Percentiles rank a stretch among this genome's conserved stretches.
phyloP scores from a whole-genome alignment of 495 filamentous ascomycete genomes.

The Lasiosphaeria hispida region DNA sequence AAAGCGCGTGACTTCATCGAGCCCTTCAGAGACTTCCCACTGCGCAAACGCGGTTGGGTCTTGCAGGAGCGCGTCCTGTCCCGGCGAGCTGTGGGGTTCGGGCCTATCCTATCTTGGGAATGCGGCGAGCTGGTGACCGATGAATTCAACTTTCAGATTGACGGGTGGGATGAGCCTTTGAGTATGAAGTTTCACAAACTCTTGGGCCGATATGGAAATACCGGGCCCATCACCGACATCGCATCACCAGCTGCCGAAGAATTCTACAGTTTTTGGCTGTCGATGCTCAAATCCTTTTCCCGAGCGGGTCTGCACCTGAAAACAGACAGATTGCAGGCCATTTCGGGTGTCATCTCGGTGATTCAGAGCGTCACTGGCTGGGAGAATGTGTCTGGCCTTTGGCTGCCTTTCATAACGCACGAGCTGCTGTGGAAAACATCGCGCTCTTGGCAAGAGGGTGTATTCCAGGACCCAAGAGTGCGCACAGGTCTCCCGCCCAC shows the following conservation, averaged over 20 bases:
- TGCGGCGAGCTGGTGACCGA: neutral
- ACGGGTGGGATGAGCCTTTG: neutral
- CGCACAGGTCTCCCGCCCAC: neutral
- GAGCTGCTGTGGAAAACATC: neutral
- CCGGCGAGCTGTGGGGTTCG: neutral
- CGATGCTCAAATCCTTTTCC: neutral
- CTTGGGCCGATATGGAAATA: neutral
- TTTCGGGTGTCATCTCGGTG: neutral
- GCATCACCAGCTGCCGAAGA: neutral
- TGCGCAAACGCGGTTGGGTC: neutral
- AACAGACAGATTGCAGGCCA: neutral
- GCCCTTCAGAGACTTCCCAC: neutral
- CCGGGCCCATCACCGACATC: too few relatives aligned
- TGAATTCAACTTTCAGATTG: neutral
- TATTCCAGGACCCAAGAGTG: neutral
- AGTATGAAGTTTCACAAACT: neutral
- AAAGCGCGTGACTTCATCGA: neutral
- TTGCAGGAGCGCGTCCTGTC: neutral
- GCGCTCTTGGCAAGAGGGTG: too few relatives aligned
- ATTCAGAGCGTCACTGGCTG: neutral
- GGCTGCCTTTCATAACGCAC: neutral
- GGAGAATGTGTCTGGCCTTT: neutral
- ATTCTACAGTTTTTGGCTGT: neutral
- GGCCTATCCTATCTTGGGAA: neutral
- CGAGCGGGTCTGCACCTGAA: neutral